These are phyloP conservation scores for Globisporangium nagaii DNA, from an alignment of 352 stramenopile species.

Conservation along the genomic window DNA sequence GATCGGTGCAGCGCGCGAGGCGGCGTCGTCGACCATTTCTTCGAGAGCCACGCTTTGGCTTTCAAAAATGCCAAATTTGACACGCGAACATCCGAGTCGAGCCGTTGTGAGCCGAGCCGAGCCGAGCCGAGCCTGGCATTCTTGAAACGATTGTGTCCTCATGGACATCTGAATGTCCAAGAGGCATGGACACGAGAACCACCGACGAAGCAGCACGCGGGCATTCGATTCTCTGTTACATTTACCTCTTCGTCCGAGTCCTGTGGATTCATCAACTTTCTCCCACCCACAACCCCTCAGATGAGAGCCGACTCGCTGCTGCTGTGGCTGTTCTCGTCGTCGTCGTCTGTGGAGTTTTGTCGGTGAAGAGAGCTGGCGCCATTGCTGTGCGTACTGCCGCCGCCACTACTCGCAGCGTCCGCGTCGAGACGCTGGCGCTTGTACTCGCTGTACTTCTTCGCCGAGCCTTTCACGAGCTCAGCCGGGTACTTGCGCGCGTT, in stretches of 20 bases:
- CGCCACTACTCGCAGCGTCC: neutral
- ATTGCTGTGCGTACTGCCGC: neutral
- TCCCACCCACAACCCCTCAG: neutral
- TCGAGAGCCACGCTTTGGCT: no score
- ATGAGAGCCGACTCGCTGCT: conserved; percentile 5
- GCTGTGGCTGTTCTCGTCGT: neutral
- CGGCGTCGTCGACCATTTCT: neutral
- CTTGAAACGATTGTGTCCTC: no score
- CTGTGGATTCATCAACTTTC: no score
- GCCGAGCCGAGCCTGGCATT: neutral
- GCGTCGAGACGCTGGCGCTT: conserved; percentile 49
- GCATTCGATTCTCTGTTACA: no score
- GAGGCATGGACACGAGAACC: no score
- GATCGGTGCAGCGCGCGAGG: neutral
- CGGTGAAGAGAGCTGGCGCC: neutral
- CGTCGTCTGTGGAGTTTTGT: neutral
- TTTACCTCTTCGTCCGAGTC: no score
- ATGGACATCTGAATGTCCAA: no score
- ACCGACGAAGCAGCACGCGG: no score
- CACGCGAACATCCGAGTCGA: no score
- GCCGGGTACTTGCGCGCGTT: conserved; percentile 85
- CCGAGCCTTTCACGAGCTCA: conserved; percentile 46
- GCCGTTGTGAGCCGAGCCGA: neutral
- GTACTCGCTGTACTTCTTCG: conserved; percentile 82
- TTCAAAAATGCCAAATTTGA: no score